Base-by-base conservation (phyloP, 139 green algal species). In the Tetratostichococcus sp. region DNA sequence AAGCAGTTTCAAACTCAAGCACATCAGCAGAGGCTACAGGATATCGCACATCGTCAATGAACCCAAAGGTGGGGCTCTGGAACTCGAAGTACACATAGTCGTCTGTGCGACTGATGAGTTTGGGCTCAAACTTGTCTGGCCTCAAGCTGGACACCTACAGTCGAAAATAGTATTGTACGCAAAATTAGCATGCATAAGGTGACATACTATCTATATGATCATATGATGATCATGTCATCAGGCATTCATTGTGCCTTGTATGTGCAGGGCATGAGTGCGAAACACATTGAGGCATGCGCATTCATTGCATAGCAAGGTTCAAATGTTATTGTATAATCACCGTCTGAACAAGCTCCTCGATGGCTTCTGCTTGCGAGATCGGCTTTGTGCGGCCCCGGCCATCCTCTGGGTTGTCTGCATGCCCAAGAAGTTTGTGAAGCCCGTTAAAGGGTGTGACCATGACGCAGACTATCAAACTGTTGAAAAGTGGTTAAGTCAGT, bases 51-150 rank as follows among this genome's bases (percentile, higher is more conserved):
- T 98, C 94, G 73, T 98, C 94, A 71, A 97, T 87, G 77, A 97
- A 97, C 78, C 94, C 93, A 76, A 98, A 92, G 17, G 86, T 90
- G 4, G 91, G 88, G 76, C 80, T 92, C 83, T 94, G 81, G 77
- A 93, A 98, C 89, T 98, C 94, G 0, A 83, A 88, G 75, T 97
- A 96, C 8, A 98, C 82, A 85, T 97, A 98, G 84, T 98, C 92
- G 32, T 86, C 77, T 0, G 80, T 91, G 73, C 93, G 82, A 75
- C 89, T 90, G 42, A 98, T 81, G 76, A 98, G 92, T 28, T 77
- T 95, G 67, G 90, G 87, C 0, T 76, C 85, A 75, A 96, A 98
- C 21, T 79, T 81, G 73, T 97, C 93, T 26, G 91, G 90, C 58
- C 91, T 83, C 30, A 87, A 80, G n/a, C 35, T 82, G 35, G 78